Base-by-base conservation (phyloP, 2,329 filamentous ascomycete genomes). In the Sclerotinia glacialis region DNA sequence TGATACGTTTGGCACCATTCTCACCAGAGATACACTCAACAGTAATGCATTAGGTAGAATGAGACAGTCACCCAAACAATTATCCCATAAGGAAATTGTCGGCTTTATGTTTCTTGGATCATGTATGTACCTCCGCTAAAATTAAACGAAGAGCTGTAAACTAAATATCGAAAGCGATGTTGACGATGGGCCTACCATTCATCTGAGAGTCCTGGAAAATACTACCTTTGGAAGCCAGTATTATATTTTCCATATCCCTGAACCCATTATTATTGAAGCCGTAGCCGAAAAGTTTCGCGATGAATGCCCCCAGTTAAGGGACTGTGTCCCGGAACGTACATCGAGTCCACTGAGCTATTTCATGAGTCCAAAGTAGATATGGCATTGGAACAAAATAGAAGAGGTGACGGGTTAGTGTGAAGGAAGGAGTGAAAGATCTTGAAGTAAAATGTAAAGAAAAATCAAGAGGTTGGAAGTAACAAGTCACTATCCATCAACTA, bases 321-420 rank as follows among this genome's bases (percentile, higher is more conserved):
- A n/a, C 2, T 37, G 37, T 28, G 47, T 53, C 11, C 34, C 21
- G 7, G 49, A 49, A 21, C 8, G n/a, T 34, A 7, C 8, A 37
- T 23, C 23, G 16, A 53, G 26, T 44, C 5, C 23, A 28, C 14
- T 53, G 11, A 42, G 23, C 5, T 40, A 18, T 23, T 63, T 42
- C 23, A 53, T 54, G 54, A 2, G 6, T 63, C 49, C n/a, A 63
- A 53, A 23, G 47, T 12, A 18, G 37, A 46, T 53, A 12, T 37
- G 12, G 47, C 53, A 18, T 63, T 26, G 46, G 46, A 26, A 50
- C 46, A 14, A 18, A 61, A 50, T 53, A 23, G n/a, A 63, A 54
- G 8, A 11, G 37, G 18, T 53, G 49, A 37, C 53, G 23, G 23
- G 47, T 44, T 11, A 63, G 37, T 11, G 8, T n/a, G 21, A 53